phyloP scores from a whole-genome alignment of 345 rosid species.

The Eucalyptus leucophloia region DNA sequence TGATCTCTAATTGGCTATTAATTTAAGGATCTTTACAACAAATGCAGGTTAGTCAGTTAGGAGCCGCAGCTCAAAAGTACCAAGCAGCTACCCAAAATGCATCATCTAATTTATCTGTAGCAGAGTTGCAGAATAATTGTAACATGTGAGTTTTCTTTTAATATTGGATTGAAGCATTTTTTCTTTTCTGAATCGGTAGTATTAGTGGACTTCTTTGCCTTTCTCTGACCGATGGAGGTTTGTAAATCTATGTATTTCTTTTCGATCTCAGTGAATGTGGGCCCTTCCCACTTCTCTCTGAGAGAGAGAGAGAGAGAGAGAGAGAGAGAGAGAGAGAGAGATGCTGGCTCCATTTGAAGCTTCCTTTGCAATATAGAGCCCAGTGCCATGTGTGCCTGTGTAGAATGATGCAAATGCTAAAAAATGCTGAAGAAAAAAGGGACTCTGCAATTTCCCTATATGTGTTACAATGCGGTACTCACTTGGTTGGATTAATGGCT shows the following conservation, averaged over 20 bases:
- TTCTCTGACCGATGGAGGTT: not conserved
- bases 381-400: not conserved
- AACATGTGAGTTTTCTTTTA: slow-evolving; percentile 46
- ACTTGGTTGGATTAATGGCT: not conserved
- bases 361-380: not conserved
- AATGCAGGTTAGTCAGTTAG: slow-evolving; percentile 86
- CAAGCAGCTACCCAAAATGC: slow-evolving; percentile 91
- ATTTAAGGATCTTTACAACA: not conserved
- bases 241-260: not conserved
- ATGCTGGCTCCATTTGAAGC: not conserved
- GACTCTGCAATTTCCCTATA: not conserved
- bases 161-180: not conserved
- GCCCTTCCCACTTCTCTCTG: not conserved
- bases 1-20: not conserved
- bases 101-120: slow-evolving; percentile 64
- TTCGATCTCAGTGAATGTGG: not conserved
- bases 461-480: not conserved
- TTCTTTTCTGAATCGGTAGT: not conserved
- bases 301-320: not conserved
- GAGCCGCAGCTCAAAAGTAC: slow-evolving; percentile 83
- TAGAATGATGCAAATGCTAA: not conserved
- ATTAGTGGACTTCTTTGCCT: not conserved
- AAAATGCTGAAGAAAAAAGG: not conserved
- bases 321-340: not conserved
- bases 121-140: slow-evolving; percentile 88